These are phyloP conservation scores for Populus tremula DNA, from an alignment of 345 rosid species.

Conservation along the genomic window DNA sequence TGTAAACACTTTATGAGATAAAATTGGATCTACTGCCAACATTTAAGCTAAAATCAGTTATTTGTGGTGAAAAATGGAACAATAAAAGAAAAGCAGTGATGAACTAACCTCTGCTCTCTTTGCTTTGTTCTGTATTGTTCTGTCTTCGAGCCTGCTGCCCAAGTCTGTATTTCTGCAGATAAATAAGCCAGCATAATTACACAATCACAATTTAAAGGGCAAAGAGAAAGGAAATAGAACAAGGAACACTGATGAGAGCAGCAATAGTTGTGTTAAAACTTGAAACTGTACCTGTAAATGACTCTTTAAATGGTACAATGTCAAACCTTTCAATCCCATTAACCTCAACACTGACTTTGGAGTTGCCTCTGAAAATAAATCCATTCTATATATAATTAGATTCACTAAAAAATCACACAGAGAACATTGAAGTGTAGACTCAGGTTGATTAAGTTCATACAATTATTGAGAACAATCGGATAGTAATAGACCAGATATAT, in stretches of 20 bases:
- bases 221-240: not conserved
- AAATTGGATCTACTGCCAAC: not conserved
- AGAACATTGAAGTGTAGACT: not conserved
- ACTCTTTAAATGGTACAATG: constrained; percentile 87
- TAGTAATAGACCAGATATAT: not conserved
- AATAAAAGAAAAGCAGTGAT: not conserved
- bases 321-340: constrained; percentile 93
- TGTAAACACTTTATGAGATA: not conserved
- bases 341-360: constrained; percentile 80
- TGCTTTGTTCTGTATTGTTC: constrained; percentile 34
- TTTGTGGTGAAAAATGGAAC: too few relatives aligned
- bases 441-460: not conserved
- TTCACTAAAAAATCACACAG: not conserved
- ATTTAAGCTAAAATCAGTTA: not conserved
- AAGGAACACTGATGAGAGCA: not conserved
- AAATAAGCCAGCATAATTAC: not conserved
- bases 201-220: not conserved
- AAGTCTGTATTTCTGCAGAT: constrained; percentile 74
- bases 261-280: not conserved
- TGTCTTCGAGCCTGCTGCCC: constrained; percentile 68
- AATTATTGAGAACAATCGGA: not conserved
- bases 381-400: not conserved
- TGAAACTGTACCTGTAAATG: constrained; percentile 70
- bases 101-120: constrained; percentile 45
- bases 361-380: constrained; percentile 62